A percentile compares a stretch with the other conserved stretches of the same genome.
Evolutionary conservation across 768 basidiomycete species (phyloP).

Genomic region (Pleurotus platypus): DNA sequence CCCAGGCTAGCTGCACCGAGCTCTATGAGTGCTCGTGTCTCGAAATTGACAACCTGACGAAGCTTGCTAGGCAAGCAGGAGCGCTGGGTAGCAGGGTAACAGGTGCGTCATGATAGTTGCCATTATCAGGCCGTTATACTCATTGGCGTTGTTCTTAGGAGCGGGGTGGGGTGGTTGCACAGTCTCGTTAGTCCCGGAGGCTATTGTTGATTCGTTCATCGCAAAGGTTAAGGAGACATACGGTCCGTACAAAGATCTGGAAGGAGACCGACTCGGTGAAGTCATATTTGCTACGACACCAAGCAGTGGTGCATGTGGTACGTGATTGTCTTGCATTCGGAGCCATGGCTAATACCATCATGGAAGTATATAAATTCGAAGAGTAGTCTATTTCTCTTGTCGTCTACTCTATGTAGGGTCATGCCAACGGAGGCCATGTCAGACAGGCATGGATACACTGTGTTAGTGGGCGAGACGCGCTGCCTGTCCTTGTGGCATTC

Average conservation of each 20-base stretch:
- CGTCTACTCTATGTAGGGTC: too few relatives aligned
- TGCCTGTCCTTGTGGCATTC: too few relatives aligned
- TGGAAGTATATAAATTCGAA: constrained; percentile 7
- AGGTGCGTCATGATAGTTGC: constrained; percentile 33
- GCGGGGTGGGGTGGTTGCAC: constrained; percentile 94
- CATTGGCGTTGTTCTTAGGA: constrained; percentile 33
- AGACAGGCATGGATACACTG: too few relatives aligned
- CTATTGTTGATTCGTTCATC: constrained; percentile 62
- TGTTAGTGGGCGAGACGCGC: too few relatives aligned
- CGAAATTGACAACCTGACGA: constrained; percentile 70
- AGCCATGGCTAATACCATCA: not conserved
- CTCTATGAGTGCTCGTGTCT: constrained; percentile 79
- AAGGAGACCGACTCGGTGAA: constrained; percentile 54
- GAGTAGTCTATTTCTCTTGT: not conserved
- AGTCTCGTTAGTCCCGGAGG: constrained; percentile 73
- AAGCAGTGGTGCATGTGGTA: constrained; percentile 79
- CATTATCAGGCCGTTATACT: not conserved
- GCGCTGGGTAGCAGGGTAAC: constrained; percentile 84
- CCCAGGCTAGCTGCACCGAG: constrained; percentile 64
- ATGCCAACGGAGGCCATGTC: too few relatives aligned
- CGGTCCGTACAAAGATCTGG: constrained; percentile 56
- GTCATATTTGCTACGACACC: constrained; percentile 84
- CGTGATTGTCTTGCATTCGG: constrained; percentile 21
- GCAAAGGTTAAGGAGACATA: constrained; percentile 56
- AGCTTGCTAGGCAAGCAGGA: constrained; percentile 63